phyloP scores from a whole-genome alignment of 495 filamentous ascomycete genomes.

The Talaromyces liani region DNA sequence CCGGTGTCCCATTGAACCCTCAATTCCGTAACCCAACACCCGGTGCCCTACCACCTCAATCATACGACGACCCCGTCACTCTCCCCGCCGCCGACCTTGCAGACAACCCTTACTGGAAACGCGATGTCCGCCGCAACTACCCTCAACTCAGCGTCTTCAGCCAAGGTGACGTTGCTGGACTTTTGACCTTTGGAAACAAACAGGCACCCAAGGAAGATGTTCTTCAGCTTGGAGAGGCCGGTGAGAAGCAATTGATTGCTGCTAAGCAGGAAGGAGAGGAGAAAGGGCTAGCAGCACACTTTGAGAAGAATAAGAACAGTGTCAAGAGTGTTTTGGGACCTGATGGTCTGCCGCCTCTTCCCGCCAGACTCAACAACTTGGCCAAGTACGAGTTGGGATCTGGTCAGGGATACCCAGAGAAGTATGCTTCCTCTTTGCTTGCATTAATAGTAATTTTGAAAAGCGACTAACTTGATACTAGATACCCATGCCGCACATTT shows the following conservation, averaged over 20 bases:
- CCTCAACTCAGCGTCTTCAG: constrained; percentile 71
- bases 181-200: constrained; percentile 78
- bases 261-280: constrained; percentile 70
- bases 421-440: constrained; percentile 26
- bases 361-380: constrained; percentile 51
- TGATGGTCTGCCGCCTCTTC: constrained; percentile 75
- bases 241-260: constrained; percentile 69
- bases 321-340: constrained; percentile 59
- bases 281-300: constrained; percentile 60
- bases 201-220: constrained; percentile 71
- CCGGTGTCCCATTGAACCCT: constrained; percentile 85
- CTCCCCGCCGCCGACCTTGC: constrained; percentile 89
- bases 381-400: constrained; percentile 37
- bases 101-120: constrained; percentile 98
- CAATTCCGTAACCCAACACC: constrained; percentile 87
- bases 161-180: constrained; percentile 77
- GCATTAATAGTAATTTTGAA: too few relatives aligned
- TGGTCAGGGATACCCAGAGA: constrained; percentile 43
- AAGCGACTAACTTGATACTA: constrained; percentile 12
- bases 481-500: constrained; percentile 50
- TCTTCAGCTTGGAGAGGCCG: constrained; percentile 72
- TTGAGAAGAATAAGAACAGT: constrained; percentile 57
- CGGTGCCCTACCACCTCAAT: constrained; percentile 63
- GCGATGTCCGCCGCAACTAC: constrained; percentile 79
- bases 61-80: constrained; percentile 87